These are phyloP conservation scores for Quercus tomentella DNA, from an alignment of 331 rosid species.

Conservation along the genomic window DNA sequence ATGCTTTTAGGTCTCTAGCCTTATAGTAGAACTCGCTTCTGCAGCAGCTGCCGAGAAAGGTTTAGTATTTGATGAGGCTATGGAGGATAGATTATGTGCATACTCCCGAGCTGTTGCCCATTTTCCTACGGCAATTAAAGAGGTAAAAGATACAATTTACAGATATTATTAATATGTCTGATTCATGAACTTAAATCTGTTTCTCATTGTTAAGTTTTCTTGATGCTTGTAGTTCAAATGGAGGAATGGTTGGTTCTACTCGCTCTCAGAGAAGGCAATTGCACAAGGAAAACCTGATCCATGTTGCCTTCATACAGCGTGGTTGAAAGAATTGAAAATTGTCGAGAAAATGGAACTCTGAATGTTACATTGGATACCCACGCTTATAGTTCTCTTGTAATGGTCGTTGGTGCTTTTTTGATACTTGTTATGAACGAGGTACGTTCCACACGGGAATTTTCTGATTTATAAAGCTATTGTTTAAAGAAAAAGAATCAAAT, in stretches of 20 bases:
- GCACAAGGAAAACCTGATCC: conserved; percentile 82
- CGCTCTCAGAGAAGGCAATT: conserved; percentile 61
- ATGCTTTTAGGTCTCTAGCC: conserved; percentile 69
- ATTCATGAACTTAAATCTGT: background rate
- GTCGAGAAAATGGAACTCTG: conserved; percentile 29
- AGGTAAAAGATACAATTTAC: conserved; percentile 42
- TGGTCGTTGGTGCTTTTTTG: background rate
- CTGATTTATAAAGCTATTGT: too few relatives aligned
- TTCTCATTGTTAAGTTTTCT: conserved; percentile 7
- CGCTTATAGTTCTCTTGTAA: background rate
- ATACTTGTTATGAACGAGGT: background rate
- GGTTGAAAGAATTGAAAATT: conserved; percentile 79
- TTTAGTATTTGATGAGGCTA: conserved; percentile 60
- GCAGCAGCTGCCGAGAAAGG: conserved; percentile 82
- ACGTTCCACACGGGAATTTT: background rate
- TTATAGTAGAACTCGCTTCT: conserved; percentile 64
- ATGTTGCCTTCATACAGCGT: conserved; percentile 73
- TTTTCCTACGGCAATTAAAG: conserved; percentile 96
- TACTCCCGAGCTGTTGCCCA: conserved; percentile 84
- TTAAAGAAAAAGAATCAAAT: too few relatives aligned
- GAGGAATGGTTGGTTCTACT: conserved; percentile 96
- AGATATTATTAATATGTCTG: background rate
- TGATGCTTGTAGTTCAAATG: conserved; percentile 72
- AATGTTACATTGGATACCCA: background rate
- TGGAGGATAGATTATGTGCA: conserved; percentile 84